These are phyloP conservation scores for Podospora comata DNA, from an alignment of 495 filamentous ascomycete genomes.

Conservation along the genomic window DNA sequence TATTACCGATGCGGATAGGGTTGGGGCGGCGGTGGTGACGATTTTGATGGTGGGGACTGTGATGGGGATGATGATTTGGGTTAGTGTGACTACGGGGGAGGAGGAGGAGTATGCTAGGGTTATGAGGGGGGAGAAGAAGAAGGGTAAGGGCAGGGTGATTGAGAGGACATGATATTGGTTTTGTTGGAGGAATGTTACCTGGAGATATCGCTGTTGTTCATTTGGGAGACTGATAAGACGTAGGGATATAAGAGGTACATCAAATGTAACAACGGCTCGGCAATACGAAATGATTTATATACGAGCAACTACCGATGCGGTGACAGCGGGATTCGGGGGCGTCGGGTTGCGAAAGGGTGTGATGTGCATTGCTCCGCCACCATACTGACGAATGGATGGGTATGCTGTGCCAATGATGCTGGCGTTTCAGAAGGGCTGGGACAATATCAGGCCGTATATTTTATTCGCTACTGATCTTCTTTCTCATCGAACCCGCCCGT, in stretches of 20 bases:
- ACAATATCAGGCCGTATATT: background rate
- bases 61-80: constrained; percentile 22
- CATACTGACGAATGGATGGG: background rate
- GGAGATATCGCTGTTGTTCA: background rate
- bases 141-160: background rate
- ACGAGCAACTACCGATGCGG: background rate
- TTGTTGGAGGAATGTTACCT: background rate
- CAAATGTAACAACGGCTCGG: background rate
- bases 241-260: background rate
- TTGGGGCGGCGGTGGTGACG: constrained; percentile 57
- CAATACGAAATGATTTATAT: background rate
- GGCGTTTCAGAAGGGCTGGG: background rate
- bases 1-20: constrained; percentile 49
- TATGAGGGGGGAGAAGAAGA: background rate
- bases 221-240: background rate
- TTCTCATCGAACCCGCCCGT: background rate
- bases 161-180: background rate
- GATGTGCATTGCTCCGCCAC: background rate
- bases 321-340: background rate
- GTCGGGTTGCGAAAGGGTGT: background rate
- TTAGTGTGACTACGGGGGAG: background rate
- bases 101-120: background rate
- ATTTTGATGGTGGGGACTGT: constrained; percentile 34
- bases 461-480: background rate
- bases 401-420: background rate